Evolutionary conservation across 2,329 filamentous ascomycete genomes (phyloP).

Genomic region (Pseudogymnoascus sp.): DNA sequence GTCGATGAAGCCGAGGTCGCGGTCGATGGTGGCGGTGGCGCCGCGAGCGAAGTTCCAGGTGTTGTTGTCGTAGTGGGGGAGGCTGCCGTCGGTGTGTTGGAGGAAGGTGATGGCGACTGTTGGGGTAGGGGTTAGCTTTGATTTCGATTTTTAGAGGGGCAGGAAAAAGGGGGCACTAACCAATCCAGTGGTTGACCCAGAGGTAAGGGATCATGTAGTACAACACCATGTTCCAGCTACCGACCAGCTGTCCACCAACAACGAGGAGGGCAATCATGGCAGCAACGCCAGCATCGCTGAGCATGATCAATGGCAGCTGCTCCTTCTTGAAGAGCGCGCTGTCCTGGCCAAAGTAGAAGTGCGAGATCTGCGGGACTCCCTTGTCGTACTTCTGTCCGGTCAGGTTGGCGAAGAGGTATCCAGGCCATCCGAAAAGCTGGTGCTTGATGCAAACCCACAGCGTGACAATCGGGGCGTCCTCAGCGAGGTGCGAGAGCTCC

Average conservation of each 20-base stretch:
- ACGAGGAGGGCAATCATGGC: slow-evolving; percentile 42
- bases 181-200: slow-evolving; percentile 63
- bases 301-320: slow-evolving; percentile 45
- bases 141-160: background rate
- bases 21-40: slow-evolving; percentile 52
- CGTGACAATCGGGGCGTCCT: slow-evolving; percentile 52
- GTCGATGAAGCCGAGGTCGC: slow-evolving; percentile 54
- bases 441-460: slow-evolving; percentile 46
- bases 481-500: slow-evolving; percentile 40
- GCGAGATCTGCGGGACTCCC: slow-evolving; percentile 31
- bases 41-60: slow-evolving; percentile 54
- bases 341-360: slow-evolving; percentile 50
- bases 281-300: slow-evolving; percentile 51
- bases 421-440: slow-evolving; percentile 55
- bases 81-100: slow-evolving; percentile 54
- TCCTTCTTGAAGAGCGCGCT: slow-evolving; percentile 49
- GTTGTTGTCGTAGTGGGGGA: slow-evolving; percentile 50
- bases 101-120: slow-evolving; percentile 67
- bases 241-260: slow-evolving; percentile 40
- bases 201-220: slow-evolving; percentile 59
- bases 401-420: slow-evolving; percentile 51
- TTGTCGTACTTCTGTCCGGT: slow-evolving; percentile 12
- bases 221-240: slow-evolving; percentile 45
- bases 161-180: slow-evolving; percentile 31
- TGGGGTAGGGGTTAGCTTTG: slow-evolving; percentile 17